phyloP scores from a whole-genome alignment of 1,139 yeast genomes.

The Zygosaccharomyces pseudobailii region DNA sequence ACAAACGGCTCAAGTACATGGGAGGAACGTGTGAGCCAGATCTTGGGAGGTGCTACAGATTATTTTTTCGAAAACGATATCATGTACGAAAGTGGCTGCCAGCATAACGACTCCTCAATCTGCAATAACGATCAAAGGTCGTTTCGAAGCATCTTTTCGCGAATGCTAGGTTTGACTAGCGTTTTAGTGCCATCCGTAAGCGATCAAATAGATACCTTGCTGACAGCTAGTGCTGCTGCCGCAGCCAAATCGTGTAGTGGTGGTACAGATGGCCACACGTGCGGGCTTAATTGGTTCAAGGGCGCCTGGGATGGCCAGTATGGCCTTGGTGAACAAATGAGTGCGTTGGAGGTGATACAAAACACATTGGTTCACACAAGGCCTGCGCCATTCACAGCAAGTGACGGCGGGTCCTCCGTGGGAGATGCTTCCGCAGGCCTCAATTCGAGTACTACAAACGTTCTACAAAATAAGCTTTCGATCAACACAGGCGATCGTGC shows the following conservation, averaged over 20 bases:
- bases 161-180: conserved; percentile 50
- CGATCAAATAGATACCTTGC: conserved; percentile 37
- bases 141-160: conserved; percentile 54
- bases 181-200: conserved; percentile 46
- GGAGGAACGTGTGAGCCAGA: conserved; percentile 43
- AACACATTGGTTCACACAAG: conserved; percentile 38
- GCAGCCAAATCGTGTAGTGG: conserved; percentile 73
- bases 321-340: conserved; percentile 78
- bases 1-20: conserved; percentile 48
- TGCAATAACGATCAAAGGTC: conserved; percentile 64
- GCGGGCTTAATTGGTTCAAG: conserved; percentile 61
- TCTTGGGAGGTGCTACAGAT: conserved; percentile 42
- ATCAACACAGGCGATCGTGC: conserved; percentile 64
- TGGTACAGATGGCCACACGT: conserved; percentile 70
- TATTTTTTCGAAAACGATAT: conserved; percentile 42
- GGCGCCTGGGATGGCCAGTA: conserved; percentile 57
- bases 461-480: conserved; percentile 41
- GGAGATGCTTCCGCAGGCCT: conserved; percentile 45
- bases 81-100: conserved; percentile 58
- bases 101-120: conserved; percentile 30
- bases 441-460: conserved; percentile 30
- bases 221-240: conserved; percentile 51
- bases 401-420: conserved; percentile 45
- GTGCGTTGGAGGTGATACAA: conserved; percentile 66
- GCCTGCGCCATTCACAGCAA: conserved; percentile 41